Evolutionary conservation across 352 stramenopile species (phyloP), one percentile per base, ranked within the genome.

Genomic region (Phytophthora boehmeriae): DNA sequence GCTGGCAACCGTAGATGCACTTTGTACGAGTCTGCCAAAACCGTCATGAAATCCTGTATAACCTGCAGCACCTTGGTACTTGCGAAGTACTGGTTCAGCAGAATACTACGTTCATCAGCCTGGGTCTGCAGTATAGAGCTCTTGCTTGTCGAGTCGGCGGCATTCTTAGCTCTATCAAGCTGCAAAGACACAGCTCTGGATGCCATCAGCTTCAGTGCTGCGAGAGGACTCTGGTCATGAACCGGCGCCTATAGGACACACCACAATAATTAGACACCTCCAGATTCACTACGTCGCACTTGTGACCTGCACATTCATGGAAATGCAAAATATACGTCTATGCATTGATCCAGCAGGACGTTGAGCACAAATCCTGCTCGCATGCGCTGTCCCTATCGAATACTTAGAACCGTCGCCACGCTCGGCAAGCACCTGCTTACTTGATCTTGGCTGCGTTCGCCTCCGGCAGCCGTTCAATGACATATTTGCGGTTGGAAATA

Each of bases 401-500:
- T 61, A 63, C 38, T 71, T 71, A 57, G 45, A 67, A 45, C 42
- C 48, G 44, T 39, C 52, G 54, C 23, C 52, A 49, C 23, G 22
- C 48, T 45, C 25, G 30, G 41, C 23, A 51, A 42, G 36, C 19
- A 17, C 16, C 27, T 46, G 36, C 47, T 70, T 92, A 94, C 69
- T 96, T 94, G 74, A 96, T 80, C 63, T 93, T 93, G 66, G 86
- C 85, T 14, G 87, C 87, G 57, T 96, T 96, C 23, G 97, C 97
- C 82, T 99, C 98, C 10, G 97, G 97, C 89, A 99, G 98, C 36
- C 98, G 84, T 76, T 99, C 98, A 30, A 99, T 98, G 45, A 97
- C 98, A 81, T 99, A 99, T 68, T 98, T 98, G 73, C 97, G 97
- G 69, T 97, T 98, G 59, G 93, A 97, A 63, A 99, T 99, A 85